These are phyloP conservation scores for Myrica gale DNA, from an alignment of 306 rosid genomes.

Conservation along the genomic window DNA sequence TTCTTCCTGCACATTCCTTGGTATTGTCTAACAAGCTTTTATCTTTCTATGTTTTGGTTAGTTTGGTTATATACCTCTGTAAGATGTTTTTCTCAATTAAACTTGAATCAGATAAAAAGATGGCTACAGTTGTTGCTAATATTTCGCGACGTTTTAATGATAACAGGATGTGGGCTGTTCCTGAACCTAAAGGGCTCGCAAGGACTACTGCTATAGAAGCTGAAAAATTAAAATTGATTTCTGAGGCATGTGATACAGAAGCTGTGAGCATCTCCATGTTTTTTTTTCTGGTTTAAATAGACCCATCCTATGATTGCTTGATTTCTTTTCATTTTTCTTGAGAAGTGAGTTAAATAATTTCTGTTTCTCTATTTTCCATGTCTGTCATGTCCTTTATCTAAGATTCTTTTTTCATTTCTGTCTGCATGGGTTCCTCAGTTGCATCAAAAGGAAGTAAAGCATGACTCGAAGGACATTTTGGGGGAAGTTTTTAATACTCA, in stretches of 20 bases:
- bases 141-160: constrained; percentile 22
- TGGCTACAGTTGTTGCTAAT: constrained; percentile 4
- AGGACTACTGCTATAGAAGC: constrained; percentile 60
- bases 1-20: constrained; percentile 4
- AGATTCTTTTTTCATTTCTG: neutral
- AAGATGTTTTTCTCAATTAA: neutral
- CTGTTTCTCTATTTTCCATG: neutral
- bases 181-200: constrained; percentile 60
- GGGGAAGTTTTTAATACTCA: constrained; percentile 66
- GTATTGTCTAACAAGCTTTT: neutral
- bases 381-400: constrained; percentile 13
- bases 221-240: constrained; percentile 53
- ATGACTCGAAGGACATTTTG: constrained; percentile 49
- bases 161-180: constrained; percentile 81
- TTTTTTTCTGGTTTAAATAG: too few relatives aligned
- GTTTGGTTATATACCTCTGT: neutral
- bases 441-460: constrained; percentile 69
- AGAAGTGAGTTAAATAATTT: neutral
- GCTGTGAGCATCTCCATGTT: constrained; percentile 45
- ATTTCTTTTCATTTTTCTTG: neutral
- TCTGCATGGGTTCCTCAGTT: constrained; percentile 49
- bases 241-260: constrained; percentile 79
- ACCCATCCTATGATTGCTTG: constrained; percentile 8
- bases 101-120: neutral
- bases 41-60: neutral